Base-by-base conservation (phyloP, 75 land plant genomes). In the Adiantum capillusveneris region DNA sequence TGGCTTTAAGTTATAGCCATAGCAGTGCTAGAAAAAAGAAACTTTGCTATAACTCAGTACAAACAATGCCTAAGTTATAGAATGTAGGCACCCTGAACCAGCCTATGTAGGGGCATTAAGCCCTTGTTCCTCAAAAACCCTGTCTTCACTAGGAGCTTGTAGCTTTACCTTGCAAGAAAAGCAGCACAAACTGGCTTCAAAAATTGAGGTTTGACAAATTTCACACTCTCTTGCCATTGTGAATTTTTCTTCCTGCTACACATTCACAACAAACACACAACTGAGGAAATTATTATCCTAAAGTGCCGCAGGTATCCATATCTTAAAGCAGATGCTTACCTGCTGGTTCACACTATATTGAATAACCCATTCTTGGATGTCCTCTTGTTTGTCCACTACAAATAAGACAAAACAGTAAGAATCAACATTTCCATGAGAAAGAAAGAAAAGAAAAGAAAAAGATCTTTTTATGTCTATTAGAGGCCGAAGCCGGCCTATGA, bases 281-380 rank as follows among this genome's bases (percentile, higher is more conserved):
- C n/a, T n/a, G n/a, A n/a, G n/a, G n/a, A n/a, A n/a, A n/a, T n/a
- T n/a, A n/a, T n/a, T n/a, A n/a, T n/a, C n/a, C n/a, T n/a, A n/a
- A n/a, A n/a, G n/a, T n/a, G n/a, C n/a, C n/a, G n/a, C n/a, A n/a
- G n/a, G n/a, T n/a, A n/a, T n/a, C n/a, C n/a, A n/a, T n/a, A n/a
- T n/a, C n/a, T n/a, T n/a, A n/a, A n/a, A n/a, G n/a, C n/a, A n/a
- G n/a, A n/a, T 7, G 2, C 49, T 46, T 46, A 70, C 75, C 70
- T 72, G 68, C 29, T 65, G 75, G 43, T 72, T 69, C 70, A 72
- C 66, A 62, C 75, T 72, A 18, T 65, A 41, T 44, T 72, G 75
- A 51, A 72, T 72, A 14, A 72, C 63, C 75, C 75, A 72, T 31
- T 72, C 75, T 37, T 69, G 69, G 13, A 72, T 62, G 50, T 72